A percentile compares a stretch with the other conserved stretches of the same genome.
phyloP scores from a whole-genome alignment of 345 rosid genomes.

The Brassica rapa region DNA sequence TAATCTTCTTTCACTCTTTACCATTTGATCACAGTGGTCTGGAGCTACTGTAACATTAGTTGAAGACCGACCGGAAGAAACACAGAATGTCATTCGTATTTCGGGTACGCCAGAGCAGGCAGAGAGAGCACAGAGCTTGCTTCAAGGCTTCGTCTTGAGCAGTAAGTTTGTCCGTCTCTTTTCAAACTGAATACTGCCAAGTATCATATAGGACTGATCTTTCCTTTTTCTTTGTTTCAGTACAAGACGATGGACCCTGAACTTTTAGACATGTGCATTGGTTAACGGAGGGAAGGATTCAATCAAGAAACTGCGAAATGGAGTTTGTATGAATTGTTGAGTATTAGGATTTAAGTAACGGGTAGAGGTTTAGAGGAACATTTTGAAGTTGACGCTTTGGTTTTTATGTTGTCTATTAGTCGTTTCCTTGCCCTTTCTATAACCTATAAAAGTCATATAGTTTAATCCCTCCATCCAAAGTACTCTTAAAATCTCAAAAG shows the following conservation, averaged over 20 bases:
- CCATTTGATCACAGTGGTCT: slow-evolving; percentile 59
- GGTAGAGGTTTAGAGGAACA: slow-evolving; percentile 27
- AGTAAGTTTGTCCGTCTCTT: slow-evolving; percentile 52
- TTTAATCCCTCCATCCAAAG: not conserved
- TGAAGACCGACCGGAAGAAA: slow-evolving; percentile 69
- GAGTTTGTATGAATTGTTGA: slow-evolving; percentile 29
- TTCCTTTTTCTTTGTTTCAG: slow-evolving; percentile 45
- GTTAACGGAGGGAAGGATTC: not conserved
- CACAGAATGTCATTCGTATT: slow-evolving; percentile 73
- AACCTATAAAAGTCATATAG: not conserved
- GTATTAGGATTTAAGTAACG: slow-evolving; percentile 21
- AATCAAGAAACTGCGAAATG: slow-evolving; percentile 16
- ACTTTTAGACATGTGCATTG: not conserved
- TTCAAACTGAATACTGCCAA: not conserved
- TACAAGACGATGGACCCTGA: slow-evolving; percentile 74
- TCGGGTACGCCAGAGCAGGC: slow-evolving; percentile 97
- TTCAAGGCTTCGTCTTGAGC: slow-evolving; percentile 96
- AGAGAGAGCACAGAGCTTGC: slow-evolving; percentile 95
- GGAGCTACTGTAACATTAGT: slow-evolving; percentile 87
- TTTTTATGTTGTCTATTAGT: slow-evolving; percentile 26
- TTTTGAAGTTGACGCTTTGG: not conserved
- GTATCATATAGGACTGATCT: not conserved
- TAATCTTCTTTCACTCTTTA: not conserved
- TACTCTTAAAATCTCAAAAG: not conserved
- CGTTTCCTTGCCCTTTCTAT: slow-evolving; percentile 12